phyloP scores from a whole-genome alignment of 495 filamentous ascomycete species.

The Aspergillus cristatus region DNA sequence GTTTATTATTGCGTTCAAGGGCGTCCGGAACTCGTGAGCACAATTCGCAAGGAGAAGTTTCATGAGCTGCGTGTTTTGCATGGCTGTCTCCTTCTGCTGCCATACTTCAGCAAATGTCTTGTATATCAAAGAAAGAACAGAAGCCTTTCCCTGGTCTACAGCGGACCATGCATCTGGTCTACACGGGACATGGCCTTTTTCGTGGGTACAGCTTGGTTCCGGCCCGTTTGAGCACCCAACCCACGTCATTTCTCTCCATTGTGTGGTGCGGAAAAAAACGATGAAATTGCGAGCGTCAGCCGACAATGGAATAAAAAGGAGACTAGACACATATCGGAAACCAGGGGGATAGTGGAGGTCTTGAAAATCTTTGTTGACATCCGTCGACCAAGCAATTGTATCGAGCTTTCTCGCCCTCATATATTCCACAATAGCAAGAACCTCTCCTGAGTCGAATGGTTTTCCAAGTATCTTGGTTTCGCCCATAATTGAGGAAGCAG shows the following conservation, averaged over 20 bases:
- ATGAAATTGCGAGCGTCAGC: conserved; percentile 72
- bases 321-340: conserved; percentile 62
- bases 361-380: conserved; percentile 65
- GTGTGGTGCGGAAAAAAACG: conserved; percentile 63
- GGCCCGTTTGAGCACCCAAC: neutral
- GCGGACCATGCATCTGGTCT: conserved; percentile 26
- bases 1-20: conserved; percentile 89
- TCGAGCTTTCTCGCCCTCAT: conserved; percentile 58
- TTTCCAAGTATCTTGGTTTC: conserved; percentile 77
- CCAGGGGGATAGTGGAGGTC: conserved; percentile 71
- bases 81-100: conserved; percentile 75
- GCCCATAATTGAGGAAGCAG: conserved; percentile 67
- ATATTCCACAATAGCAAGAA: conserved; percentile 73
- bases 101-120: conserved; percentile 81
- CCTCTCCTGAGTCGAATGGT: conserved; percentile 66
- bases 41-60: conserved; percentile 74
- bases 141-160: conserved; percentile 64
- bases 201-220: neutral
- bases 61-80: conserved; percentile 72
- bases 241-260: neutral
- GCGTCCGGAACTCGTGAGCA: conserved; percentile 85
- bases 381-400: conserved; percentile 64
- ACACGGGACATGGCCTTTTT: neutral
- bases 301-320: conserved; percentile 71
- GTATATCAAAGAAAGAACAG: conserved; percentile 78